Evolutionary conservation across 2,329 filamentous ascomycete species (phyloP).

Genomic region (Alternaria incomplexa): DNA sequence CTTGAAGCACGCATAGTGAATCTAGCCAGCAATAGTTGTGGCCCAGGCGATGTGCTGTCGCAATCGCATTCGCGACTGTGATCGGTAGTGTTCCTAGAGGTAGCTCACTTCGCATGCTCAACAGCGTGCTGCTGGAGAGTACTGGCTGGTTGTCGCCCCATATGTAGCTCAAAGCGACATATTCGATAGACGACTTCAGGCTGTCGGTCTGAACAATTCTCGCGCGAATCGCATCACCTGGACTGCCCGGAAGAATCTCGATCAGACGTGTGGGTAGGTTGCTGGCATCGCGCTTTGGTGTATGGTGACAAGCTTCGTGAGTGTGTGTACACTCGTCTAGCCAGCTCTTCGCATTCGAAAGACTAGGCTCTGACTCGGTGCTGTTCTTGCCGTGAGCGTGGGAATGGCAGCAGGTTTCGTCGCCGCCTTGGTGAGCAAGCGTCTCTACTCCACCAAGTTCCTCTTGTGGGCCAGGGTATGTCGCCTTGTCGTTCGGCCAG

Average conservation of each 20-base stretch:
- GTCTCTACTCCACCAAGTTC: slow-evolving; percentile 36
- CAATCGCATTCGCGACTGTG: slow-evolving; percentile 36
- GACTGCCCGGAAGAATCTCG: slow-evolving; percentile 30
- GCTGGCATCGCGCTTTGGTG: slow-evolving; percentile 1
- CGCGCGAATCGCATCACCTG: slow-evolving; percentile 14
- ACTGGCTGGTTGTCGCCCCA: slow-evolving; percentile 30
- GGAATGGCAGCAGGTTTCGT: slow-evolving; percentile 23
- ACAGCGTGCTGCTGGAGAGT: slow-evolving; percentile 25
- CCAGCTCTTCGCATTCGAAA: slow-evolving; percentile 35
- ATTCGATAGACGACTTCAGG: slow-evolving; percentile 22
- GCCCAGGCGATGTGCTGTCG: slow-evolving; percentile 32
- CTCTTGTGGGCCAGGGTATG: slow-evolving; percentile 42
- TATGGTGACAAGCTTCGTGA: slow-evolving; percentile 34
- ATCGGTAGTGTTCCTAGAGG: slow-evolving; percentile 25
- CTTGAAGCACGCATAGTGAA: slow-evolving; percentile 44
- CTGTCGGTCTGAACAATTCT: slow-evolving; percentile 32
- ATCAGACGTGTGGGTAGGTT: slow-evolving; percentile 42
- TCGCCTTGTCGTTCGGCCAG: slow-evolving; percentile 43
- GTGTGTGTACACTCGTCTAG: slow-evolving; percentile 34
- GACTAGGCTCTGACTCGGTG: slow-evolving; percentile 2
- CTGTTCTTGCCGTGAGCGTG: neutral
- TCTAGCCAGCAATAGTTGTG: slow-evolving; percentile 45
- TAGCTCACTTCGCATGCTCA: slow-evolving; percentile 22
- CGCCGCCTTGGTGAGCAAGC: slow-evolving; percentile 25
- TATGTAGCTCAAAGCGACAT: slow-evolving; percentile 38